Base-by-base conservation (phyloP, 768 basidiomycete genomes). In the Auriscalpium orientale region DNA sequence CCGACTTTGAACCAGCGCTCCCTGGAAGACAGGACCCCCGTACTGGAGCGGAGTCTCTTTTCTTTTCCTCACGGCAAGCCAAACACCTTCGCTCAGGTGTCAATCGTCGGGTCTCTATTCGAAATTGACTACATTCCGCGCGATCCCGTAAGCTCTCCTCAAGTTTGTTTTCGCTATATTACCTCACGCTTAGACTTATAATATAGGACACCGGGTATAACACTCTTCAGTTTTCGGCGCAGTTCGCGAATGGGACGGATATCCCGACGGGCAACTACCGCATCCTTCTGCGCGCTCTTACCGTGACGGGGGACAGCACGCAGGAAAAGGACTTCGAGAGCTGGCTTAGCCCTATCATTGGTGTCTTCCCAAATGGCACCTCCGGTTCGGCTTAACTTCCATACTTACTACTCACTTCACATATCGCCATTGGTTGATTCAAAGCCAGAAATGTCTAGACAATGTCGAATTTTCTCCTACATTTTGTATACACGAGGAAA, bases 81-180 rank as follows among this genome's bases (percentile, higher is more conserved):
- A 10, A 74, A 74, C 9, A 64, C 76, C 50, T 72, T 80, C 65
- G 65, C 76, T 6, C 57, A 61, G 56, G 63, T 67, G 28, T 61
- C 55, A 55, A 66, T 77, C 38, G 18, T 84, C 18, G 83, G 83
- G 13, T 67, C 76, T 16, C 61, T 86, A 5, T 70, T 69, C 35
- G 76, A 80, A 55, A 62, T 72, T 12, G 72, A 76, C 54, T 83
- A 75, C 64, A 61, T 77, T 43, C 66, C 76, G 11, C 73, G 84
- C 43, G 79, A 79, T 64, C 79, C 66, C 28, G 75, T 43, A 8
- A 13, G 66, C 44, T 28, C 1, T 28, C 4, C 49, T 56, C 20
- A 50, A 60, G 49, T 61, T 70, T 52, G 20, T 58, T 58, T 5
- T 33, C 16, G 28, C 44, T 34, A 6, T 20, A 2, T 28, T 4